Conservation (phyloP, 1,284 basidiomycete genomes). For the Entoloma clypeatum region DNA sequence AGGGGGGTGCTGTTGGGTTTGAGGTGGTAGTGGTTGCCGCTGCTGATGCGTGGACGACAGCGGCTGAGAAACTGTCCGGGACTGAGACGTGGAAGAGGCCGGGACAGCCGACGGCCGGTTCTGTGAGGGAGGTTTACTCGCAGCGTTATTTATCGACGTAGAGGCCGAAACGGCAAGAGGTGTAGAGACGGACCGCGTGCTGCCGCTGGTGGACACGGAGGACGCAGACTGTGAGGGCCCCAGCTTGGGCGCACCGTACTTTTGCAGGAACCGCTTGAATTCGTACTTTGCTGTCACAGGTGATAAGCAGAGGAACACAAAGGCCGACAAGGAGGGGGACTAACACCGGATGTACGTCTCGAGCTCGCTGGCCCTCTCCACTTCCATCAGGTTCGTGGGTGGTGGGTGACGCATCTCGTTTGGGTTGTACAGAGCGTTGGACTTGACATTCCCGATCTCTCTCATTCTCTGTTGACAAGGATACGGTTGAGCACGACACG, state of each 20-base stretch:
- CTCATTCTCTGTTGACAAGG: constrained; percentile 59
- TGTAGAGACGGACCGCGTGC: constrained; percentile 23
- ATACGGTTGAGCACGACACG: constrained; percentile 5
- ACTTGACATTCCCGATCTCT: constrained; percentile 71
- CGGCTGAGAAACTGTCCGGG: constrained; percentile 31
- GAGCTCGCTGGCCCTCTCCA: constrained; percentile 78
- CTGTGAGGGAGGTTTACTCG: constrained; percentile 11
- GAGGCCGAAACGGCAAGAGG: constrained; percentile 17
- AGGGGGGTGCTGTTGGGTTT: constrained; percentile 6
- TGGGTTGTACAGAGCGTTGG: constrained; percentile 72
- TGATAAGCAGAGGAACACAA: constrained; percentile 6
- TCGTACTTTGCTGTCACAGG: constrained; percentile 63
- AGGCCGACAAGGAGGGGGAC: constrained; percentile 25
- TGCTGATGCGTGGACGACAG: constrained; percentile 16
- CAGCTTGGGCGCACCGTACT: constrained; percentile 41
- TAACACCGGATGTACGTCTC: constrained; percentile 79
- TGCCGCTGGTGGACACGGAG: constrained; percentile 21
- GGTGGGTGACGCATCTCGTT: constrained; percentile 74
- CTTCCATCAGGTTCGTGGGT: constrained; percentile 74
- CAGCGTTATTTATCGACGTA: constrained; percentile 8
- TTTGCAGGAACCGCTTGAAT: constrained; percentile 59
- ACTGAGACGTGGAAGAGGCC: constrained; percentile 12
- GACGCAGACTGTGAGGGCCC: constrained; percentile 45
- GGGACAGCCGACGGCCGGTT: constrained; percentile 14
- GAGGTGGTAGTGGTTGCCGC: constrained; percentile 20